Conservation (phyloP, 371 early-diverging fungal genomes). For the Mucor circinelloides region DNA sequence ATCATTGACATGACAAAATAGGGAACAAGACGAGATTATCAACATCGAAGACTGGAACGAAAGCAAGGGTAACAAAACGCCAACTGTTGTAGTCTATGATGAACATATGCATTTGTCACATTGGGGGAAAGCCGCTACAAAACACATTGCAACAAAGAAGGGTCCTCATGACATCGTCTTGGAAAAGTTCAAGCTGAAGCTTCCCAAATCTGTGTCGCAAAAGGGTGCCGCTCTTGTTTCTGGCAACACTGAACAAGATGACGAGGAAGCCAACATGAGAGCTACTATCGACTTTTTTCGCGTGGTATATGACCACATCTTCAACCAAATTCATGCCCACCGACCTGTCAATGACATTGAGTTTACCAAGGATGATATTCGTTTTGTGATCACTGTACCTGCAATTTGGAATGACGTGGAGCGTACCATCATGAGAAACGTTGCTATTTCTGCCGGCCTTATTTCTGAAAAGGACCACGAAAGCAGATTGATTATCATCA, state of each 20-base stretch:
- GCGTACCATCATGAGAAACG: slow-evolving; percentile 41
- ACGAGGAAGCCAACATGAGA: not conserved
- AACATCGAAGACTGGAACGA: not conserved
- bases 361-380: slow-evolving; percentile 7
- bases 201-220: slow-evolving; percentile 6
- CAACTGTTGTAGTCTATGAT: slow-evolving; percentile 11
- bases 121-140: slow-evolving; percentile 8
- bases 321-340: not conserved
- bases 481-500: slow-evolving; percentile 41
- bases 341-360: not conserved
- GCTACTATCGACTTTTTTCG: slow-evolving; percentile 16
- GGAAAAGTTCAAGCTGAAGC: slow-evolving; percentile 9
- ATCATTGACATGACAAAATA: not conserved
- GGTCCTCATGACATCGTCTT: not conserved
- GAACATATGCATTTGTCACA: not conserved
- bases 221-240: slow-evolving; percentile 1
- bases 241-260: not conserved
- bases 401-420: slow-evolving; percentile 51
- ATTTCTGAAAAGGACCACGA: slow-evolving; percentile 40
- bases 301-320: slow-evolving; percentile 5
- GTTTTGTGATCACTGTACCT: slow-evolving; percentile 39
- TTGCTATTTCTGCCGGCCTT: slow-evolving; percentile 41
- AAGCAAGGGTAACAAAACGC: not conserved
- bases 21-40: not conserved
- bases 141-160: not conserved